Conservation (phyloP, 176 grass and related monocot genomes). For the Oryza longistaminata region DNA sequence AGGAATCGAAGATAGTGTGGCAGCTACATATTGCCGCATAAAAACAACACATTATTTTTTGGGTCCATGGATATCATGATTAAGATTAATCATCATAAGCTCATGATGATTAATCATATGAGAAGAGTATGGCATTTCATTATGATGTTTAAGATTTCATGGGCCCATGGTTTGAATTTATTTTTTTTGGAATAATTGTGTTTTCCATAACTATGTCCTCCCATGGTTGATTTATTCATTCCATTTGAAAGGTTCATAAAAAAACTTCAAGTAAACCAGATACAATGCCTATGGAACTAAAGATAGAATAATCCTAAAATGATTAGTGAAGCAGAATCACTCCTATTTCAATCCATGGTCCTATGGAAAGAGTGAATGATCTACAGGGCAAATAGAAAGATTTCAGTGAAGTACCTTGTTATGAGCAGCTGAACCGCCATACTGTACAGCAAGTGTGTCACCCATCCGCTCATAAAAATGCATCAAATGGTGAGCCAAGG, state of each 20-base stretch:
- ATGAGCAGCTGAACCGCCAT: slow-evolving; percentile 94
- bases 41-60: background rate
- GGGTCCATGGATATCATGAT: no score
- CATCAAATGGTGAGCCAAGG: slow-evolving; percentile 83
- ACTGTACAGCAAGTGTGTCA: slow-evolving; percentile 93
- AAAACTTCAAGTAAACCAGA: slow-evolving; percentile 14
- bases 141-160: no score
- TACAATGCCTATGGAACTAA: slow-evolving; percentile 10
- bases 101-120: no score
- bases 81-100: no score
- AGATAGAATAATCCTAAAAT: slow-evolving; percentile 2
- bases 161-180: slow-evolving; percentile 20
- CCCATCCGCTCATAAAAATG: slow-evolving; percentile 91
- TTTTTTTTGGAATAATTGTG: slow-evolving; percentile 4
- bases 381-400: slow-evolving; percentile 23
- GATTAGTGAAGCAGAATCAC: background rate
- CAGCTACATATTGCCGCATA: background rate
- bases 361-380: slow-evolving; percentile 13
- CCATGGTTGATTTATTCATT: slow-evolving; percentile 9
- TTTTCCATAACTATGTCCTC: background rate
- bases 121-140: no score
- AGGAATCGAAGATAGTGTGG: background rate
- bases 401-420: slow-evolving; percentile 70
- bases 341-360: slow-evolving; percentile 30
- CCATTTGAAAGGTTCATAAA: background rate